These are phyloP conservation scores for Leccinum subgranulosum DNA, from an alignment of 768 basidiomycete species.

Conservation along the genomic window DNA sequence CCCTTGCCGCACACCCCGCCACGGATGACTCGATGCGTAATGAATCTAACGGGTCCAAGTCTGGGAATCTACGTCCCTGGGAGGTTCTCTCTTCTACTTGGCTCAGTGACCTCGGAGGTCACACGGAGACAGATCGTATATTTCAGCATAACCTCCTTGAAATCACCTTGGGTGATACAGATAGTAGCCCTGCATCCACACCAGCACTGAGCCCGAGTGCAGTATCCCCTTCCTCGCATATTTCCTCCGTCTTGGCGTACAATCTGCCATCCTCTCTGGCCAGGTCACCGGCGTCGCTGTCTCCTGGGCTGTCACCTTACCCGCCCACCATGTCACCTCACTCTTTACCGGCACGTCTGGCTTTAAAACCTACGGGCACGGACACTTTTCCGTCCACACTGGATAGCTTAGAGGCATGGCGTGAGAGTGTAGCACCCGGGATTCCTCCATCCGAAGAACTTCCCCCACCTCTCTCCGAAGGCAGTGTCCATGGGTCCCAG, in stretches of 20 bases:
- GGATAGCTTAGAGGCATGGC: slow-evolving; percentile 29
- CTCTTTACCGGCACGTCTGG: slow-evolving; percentile 14
- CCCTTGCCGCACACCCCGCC: slow-evolving; percentile 7
- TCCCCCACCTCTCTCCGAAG: slow-evolving; percentile 14
- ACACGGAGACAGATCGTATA: slow-evolving; percentile 31
- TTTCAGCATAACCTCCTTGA: slow-evolving; percentile 25
- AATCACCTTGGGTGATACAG: slow-evolving; percentile 11
- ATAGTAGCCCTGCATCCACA: slow-evolving; percentile 24
- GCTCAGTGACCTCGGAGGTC: slow-evolving; percentile 32
- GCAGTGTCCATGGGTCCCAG: background rate
- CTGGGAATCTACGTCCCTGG: slow-evolving; percentile 19
- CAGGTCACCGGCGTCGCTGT: slow-evolving; percentile 17
- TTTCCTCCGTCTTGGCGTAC: slow-evolving; percentile 14
- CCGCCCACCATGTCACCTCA: slow-evolving; percentile 13
- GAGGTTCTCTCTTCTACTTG: slow-evolving; percentile 25
- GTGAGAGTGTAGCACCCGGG: slow-evolving; percentile 20
- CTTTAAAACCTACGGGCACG: slow-evolving; percentile 28
- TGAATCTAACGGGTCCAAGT: slow-evolving; percentile 8
- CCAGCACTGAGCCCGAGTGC: slow-evolving; percentile 23
- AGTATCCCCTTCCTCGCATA: slow-evolving; percentile 18
- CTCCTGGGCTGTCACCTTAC: slow-evolving; percentile 10
- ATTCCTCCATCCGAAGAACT: slow-evolving; percentile 17
- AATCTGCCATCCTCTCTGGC: slow-evolving; percentile 10
- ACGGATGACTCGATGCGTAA: slow-evolving; percentile 1
- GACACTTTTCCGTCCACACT: slow-evolving; percentile 31